phyloP scores from a whole-genome alignment of 1,284 basidiomycete species.

The Rhodotorula sp. region DNA sequence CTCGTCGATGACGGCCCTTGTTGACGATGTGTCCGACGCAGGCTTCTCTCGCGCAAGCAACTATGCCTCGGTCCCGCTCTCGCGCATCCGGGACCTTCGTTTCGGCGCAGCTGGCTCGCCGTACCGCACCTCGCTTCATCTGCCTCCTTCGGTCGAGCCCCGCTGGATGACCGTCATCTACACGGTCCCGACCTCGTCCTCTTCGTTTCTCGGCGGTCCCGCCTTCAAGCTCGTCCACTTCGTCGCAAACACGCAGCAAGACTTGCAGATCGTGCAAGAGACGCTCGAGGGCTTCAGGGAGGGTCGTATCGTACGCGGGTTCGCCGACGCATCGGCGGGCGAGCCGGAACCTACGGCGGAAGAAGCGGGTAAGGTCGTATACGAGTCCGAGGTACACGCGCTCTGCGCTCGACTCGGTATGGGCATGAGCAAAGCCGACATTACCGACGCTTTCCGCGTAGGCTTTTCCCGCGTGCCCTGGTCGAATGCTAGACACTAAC shows the following conservation, averaged over 20 bases:
- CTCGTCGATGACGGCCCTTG: neutral
- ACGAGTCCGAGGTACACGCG: conserved; percentile 29
- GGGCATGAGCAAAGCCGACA: conserved; percentile 33
- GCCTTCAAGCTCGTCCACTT: conserved; percentile 91
- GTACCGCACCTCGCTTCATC: conserved; percentile 73
- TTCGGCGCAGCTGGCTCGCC: conserved; percentile 72
- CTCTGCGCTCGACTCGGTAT: conserved; percentile 32
- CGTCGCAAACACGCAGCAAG: conserved; percentile 70
- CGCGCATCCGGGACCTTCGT: conserved; percentile 84
- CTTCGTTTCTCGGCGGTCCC: conserved; percentile 71
- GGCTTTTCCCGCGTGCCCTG: too few relatives aligned
- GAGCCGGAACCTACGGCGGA: conserved; percentile 57
- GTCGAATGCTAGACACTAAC: too few relatives aligned
- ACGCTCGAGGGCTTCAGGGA: conserved; percentile 54
- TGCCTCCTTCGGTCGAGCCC: conserved; percentile 52
- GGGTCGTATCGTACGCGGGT: conserved; percentile 42
- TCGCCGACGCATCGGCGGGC: conserved; percentile 51
- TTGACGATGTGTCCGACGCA: neutral
- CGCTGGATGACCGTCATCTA: conserved; percentile 58
- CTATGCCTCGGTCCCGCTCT: conserved; percentile 32
- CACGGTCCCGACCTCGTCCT: conserved; percentile 43
- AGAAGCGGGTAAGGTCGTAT: conserved; percentile 26
- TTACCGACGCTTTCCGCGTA: conserved; percentile 55
- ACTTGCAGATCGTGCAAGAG: conserved; percentile 60
- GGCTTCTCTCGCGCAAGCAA: conserved; percentile 26